Evolutionary conservation across 176 grass and related monocot genomes (phyloP).

Genomic region (Hordeum marinum): DNA sequence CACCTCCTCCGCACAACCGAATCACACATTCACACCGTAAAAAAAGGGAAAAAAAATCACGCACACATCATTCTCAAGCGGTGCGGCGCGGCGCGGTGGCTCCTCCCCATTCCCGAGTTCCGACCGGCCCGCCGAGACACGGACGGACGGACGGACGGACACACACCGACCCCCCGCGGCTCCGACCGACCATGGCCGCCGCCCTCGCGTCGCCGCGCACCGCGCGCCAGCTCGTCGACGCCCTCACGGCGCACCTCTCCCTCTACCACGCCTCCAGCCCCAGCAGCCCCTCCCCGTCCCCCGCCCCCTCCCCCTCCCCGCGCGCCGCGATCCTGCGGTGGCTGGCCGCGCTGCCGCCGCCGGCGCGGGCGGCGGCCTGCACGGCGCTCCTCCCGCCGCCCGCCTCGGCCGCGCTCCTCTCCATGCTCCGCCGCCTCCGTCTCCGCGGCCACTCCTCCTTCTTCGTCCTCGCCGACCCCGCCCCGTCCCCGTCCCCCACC

Average conservation of each 20-base stretch:
- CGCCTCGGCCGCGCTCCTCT: slow-evolving; percentile 37
- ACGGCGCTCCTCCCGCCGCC: slow-evolving; percentile 45
- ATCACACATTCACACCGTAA: background rate
- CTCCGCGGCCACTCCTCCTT: slow-evolving; percentile 72
- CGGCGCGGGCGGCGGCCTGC: slow-evolving; percentile 43
- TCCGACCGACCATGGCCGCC: slow-evolving; percentile 36
- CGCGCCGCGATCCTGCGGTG: slow-evolving; percentile 80
- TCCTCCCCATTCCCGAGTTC: slow-evolving; percentile 25
- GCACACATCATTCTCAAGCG: background rate
- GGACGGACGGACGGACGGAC: background rate
- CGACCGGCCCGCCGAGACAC: slow-evolving; percentile 26
- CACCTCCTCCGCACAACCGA: too few species aligned
- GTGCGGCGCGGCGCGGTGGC: background rate
- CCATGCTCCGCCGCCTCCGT: slow-evolving; percentile 72
- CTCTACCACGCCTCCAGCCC: slow-evolving; percentile 68
- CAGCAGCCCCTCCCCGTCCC: background rate
- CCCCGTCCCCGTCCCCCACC: slow-evolving; percentile 35
- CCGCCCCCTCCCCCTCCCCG: slow-evolving; percentile 19
- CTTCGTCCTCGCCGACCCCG: slow-evolving; percentile 58
- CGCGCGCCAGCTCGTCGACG: slow-evolving; percentile 54
- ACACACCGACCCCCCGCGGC: background rate
- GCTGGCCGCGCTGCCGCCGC: slow-evolving; percentile 58
- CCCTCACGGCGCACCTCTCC: slow-evolving; percentile 86
- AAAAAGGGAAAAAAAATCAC: background rate
- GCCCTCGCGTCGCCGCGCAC: slow-evolving; percentile 31